Base-by-base conservation (phyloP, 2,329 filamentous ascomycete genomes). In the Aspergillus sp. region DNA sequence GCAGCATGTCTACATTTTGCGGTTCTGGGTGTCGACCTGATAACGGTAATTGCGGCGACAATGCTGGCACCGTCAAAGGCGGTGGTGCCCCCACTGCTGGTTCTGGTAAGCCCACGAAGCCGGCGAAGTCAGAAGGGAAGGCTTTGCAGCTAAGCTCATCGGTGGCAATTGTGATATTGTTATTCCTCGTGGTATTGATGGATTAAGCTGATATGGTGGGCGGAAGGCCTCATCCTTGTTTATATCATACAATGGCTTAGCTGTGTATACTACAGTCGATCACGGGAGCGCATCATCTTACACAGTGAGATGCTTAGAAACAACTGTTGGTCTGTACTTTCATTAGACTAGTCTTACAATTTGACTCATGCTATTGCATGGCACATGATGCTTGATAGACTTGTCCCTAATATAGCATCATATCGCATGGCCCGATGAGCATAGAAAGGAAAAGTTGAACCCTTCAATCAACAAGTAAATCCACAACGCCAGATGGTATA, bases 1-100 rank as follows among this genome's bases (percentile, higher is more conserved):
- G 75, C 11, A 75, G 73, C 59, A 67, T 66, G 6, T 68, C 68
- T 8, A 48, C 60, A 4, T 66, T 72, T 59, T 77, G 75, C 49
- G 73, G 70, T 21, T 49, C 30, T 19, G 74, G 73, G 17, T 77
- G 75, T 54, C 70, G 70, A 50, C 60, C 66, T 25, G 62, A 70
- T 32, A 64, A 67, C 23, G 74, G 75, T 6, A 65, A 70, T 49
- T 76, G 74, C 38, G 51, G 67, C 4, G 52, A 41, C 32, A 58
- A 63, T 36, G 58, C 55, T 39, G 50, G 44, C 11, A 52, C 39
- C 32, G 47, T 41, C 19, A 39, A 21, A 52, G 50, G 15, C 5
- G 32, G 36, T n/a, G 27, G 36, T 36, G 19, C 15, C 5, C 27
- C 36, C 23, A 17, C 10, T 32, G n/a, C 23, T 32, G 47, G 23